Evolutionary conservation across 2,329 filamentous ascomycete species (phyloP).

Genomic region (Paecilomyces fulvus): DNA sequence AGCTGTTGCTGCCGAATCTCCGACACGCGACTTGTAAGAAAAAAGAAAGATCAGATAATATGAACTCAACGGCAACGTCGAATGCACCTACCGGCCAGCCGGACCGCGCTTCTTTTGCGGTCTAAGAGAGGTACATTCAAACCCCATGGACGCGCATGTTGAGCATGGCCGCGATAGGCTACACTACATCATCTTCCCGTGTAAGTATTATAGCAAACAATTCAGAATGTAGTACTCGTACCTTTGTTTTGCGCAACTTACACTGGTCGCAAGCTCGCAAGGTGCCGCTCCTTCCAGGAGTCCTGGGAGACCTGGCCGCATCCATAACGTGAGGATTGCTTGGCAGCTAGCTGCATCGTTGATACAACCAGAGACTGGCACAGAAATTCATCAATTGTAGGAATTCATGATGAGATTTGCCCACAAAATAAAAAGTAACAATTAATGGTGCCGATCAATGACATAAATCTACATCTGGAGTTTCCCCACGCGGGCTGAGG

Average conservation of each 20-base stretch:
- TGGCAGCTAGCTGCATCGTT: neutral
- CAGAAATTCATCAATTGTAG: neutral
- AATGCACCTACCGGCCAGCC: conserved; percentile 26
- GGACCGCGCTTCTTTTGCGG: conserved; percentile 36
- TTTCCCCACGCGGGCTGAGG: neutral
- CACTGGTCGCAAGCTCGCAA: conserved; percentile 35
- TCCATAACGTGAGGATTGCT: neutral
- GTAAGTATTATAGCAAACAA: conserved; percentile 1
- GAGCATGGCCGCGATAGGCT: conserved; percentile 32
- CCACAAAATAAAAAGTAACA: neutral
- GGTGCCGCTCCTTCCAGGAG: neutral
- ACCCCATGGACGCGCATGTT: conserved; percentile 29
- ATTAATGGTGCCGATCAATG: neutral
- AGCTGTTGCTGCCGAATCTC: conserved; percentile 31
- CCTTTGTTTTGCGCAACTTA: conserved; percentile 33
- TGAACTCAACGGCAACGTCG: conserved; percentile 2
- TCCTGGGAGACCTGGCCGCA: neutral
- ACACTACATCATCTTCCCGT: conserved; percentile 17
- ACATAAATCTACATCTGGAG: neutral
- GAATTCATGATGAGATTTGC: neutral
- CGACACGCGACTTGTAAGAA: conserved; percentile 27
- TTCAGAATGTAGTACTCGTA: conserved; percentile 6
- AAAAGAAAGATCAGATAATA: conserved; percentile 3
- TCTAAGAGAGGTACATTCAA: conserved; percentile 34
- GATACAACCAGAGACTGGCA: neutral